Evolutionary conservation across 2,329 filamentous ascomycete genomes (phyloP).

Genomic region (Pezizomycotina sp.): DNA sequence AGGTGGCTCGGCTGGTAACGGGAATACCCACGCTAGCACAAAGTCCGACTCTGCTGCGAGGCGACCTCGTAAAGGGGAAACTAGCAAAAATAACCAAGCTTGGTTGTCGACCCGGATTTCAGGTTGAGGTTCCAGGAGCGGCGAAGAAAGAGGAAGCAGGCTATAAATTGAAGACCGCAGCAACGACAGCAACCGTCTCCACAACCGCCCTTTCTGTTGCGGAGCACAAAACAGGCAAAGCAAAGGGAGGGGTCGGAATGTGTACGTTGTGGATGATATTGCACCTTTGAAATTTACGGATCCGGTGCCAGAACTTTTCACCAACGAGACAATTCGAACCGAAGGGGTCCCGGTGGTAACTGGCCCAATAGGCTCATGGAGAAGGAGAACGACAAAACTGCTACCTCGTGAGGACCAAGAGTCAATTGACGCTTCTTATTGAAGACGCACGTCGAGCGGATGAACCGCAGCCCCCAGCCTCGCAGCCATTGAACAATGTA

Average conservation of each 20-base stretch:
- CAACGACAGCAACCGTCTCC: constrained; percentile 13
- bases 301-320: no score
- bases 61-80: constrained; percentile 10
- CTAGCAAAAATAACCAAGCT: constrained; percentile 17
- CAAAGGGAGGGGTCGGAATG: constrained; percentile 20
- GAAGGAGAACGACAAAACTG: constrained; percentile 19
- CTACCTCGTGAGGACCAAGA: constrained; percentile 22
- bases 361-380: constrained; percentile 8
- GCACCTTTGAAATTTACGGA: constrained; percentile 22
- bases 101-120: constrained; percentile 25
- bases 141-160: constrained; percentile 18
- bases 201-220: constrained; percentile 17
- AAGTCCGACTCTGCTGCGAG: no score
- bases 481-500: no score
- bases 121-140: constrained; percentile 24
- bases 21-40: no score
- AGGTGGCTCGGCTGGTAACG: no score
- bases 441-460: no score
- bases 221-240: constrained; percentile 6
- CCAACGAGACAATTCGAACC: no score
- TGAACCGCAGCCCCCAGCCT: no score
- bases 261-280: constrained; percentile 22
- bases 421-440: constrained; percentile 22
- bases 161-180: constrained; percentile 11
- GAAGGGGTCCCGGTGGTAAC: neutral